These are phyloP conservation scores for Heterococcus sp. DNA, from an alignment of 108 stramenopile species.

Conservation along the genomic window DNA sequence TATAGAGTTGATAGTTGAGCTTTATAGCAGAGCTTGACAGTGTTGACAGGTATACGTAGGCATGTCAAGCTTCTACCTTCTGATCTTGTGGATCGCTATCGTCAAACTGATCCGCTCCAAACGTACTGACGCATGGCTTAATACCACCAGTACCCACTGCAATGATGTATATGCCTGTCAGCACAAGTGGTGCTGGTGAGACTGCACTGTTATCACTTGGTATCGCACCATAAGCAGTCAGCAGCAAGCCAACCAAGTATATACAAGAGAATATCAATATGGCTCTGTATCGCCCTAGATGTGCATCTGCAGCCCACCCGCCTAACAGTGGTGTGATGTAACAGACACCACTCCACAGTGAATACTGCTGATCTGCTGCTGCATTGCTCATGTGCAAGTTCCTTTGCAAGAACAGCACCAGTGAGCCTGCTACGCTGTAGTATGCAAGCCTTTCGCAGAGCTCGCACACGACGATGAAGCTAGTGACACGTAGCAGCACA, in stretches of 20 bases:
- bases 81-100: slow-evolving; percentile 24
- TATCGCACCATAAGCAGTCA: background rate
- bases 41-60: background rate
- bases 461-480: slow-evolving; percentile 53
- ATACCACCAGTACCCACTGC: slow-evolving; percentile 55
- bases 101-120: slow-evolving; percentile 59
- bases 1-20: background rate
- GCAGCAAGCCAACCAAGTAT: slow-evolving; percentile 45
- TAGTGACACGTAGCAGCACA: slow-evolving; percentile 32
- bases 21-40: background rate
- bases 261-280: slow-evolving; percentile 40
- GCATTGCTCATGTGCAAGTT: slow-evolving; percentile 41
- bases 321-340: slow-evolving; percentile 54
- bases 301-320: slow-evolving; percentile 51
- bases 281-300: slow-evolving; percentile 46
- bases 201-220: background rate
- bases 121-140: slow-evolving; percentile 55
- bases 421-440: background rate
- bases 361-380: slow-evolving; percentile 51
- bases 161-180: slow-evolving; percentile 38
- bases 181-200: slow-evolving; percentile 8
- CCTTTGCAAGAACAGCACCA: slow-evolving; percentile 27
- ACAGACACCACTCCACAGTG: slow-evolving; percentile 51
- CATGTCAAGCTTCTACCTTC: background rate
- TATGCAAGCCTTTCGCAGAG: slow-evolving; percentile 42